Evolutionary conservation across 371 early-diverging fungal genomes (phyloP).

Genomic region (Mucor indicus): DNA sequence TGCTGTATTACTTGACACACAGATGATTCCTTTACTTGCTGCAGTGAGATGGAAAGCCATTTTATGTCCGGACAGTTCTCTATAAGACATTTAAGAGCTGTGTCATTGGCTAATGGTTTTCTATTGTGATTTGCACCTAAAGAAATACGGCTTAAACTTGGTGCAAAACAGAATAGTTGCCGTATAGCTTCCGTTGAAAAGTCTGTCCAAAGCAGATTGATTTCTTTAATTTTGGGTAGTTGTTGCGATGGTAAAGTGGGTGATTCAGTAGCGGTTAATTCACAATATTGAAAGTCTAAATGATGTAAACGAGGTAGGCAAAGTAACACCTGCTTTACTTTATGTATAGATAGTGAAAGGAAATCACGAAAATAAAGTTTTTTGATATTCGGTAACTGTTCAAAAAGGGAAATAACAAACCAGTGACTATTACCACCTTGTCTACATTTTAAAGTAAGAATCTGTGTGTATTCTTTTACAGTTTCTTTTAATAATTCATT

Average conservation of each 20-base stretch:
- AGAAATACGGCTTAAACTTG: slow-evolving; percentile 17
- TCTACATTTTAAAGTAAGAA: slow-evolving; percentile 28
- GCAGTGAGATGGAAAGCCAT: slow-evolving; percentile 32
- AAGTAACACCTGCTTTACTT: slow-evolving; percentile 29
- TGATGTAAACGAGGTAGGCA: slow-evolving; percentile 10
- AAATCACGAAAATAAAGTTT: slow-evolving; percentile 36
- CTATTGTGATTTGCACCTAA: slow-evolving; percentile 48
- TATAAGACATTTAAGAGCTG: slow-evolving; percentile 22
- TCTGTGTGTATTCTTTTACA: slow-evolving; percentile 18
- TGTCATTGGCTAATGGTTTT: slow-evolving; percentile 28
- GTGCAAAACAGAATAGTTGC: slow-evolving; percentile 21
- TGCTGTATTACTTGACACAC: slow-evolving; percentile 22
- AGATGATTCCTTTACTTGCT: slow-evolving; percentile 31
- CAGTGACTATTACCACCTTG: slow-evolving; percentile 33
- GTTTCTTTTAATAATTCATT: slow-evolving; percentile 20
- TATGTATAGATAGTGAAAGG: slow-evolving; percentile 30
- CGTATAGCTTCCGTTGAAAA: slow-evolving; percentile 29
- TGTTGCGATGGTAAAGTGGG: background rate
- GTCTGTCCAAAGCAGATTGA: slow-evolving; percentile 42
- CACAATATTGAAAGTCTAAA: slow-evolving; percentile 34
- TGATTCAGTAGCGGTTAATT: slow-evolving; percentile 8
- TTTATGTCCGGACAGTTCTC: slow-evolving; percentile 20
- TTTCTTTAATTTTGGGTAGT: slow-evolving; percentile 1
- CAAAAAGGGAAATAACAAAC: slow-evolving; percentile 20
- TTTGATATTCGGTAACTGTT: slow-evolving; percentile 15